These are phyloP conservation scores for Oxalis stricta DNA, from an alignment of 441 rosid species.

Conservation along the genomic window DNA sequence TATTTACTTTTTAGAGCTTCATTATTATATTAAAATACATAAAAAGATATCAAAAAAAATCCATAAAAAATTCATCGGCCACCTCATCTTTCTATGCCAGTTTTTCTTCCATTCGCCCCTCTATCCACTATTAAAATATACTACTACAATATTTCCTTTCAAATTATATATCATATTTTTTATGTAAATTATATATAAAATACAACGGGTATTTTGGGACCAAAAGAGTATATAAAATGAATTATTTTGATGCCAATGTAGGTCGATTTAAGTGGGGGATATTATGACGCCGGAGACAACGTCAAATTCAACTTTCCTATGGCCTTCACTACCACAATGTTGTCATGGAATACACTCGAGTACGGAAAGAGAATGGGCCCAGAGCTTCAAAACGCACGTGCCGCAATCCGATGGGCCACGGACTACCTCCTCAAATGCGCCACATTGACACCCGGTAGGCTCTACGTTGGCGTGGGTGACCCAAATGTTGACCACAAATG, in stretches of 20 bases:
- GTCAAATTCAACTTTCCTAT: conserved; percentile 63
- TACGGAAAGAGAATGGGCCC: conserved; percentile 46
- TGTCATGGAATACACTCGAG: conserved; percentile 49
- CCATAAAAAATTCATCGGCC: no score
- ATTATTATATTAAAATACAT: no score
- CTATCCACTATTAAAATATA: no score
- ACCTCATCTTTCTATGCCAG: no score
- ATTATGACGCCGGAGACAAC: conserved; percentile 66
- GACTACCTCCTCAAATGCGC: conserved; percentile 67
- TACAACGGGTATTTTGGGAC: no score
- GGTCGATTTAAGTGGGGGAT: conserved; percentile 61
- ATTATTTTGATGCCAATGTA: conserved; percentile 8
- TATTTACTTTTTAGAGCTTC: no score
- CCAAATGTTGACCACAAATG: conserved; percentile 61
- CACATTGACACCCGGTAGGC: conserved; percentile 54
- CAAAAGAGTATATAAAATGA: no score
- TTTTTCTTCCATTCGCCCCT: no score
- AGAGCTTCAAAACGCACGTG: conserved; percentile 28
- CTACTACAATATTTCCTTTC: no score
- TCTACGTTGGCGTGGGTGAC: conserved; percentile 66
- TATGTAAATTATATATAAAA: no score
- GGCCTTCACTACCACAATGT: conserved; percentile 61
- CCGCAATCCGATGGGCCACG: conserved; percentile 41
- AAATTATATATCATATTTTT: no score
- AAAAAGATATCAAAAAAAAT: no score